Percentiles rank a stretch among this genome's conserved stretches.
Evolutionary conservation across 1,284 basidiomycete species (phyloP).

Genomic region (Rugiboletus extremiorientalis): DNA sequence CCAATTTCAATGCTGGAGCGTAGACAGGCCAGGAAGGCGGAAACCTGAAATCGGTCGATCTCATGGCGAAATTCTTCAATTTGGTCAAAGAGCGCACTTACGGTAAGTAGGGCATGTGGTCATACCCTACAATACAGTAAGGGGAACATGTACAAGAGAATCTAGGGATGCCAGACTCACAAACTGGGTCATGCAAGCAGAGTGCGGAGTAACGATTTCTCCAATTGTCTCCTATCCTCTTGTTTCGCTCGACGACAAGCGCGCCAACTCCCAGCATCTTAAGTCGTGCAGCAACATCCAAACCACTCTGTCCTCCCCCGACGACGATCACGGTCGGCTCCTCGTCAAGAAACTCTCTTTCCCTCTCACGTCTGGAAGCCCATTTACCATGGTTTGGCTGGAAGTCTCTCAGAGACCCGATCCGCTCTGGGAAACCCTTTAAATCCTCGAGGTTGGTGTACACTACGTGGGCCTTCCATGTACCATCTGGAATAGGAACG

Average conservation of each 20-base stretch:
- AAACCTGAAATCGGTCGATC: slow-evolving; percentile 22
- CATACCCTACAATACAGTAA: slow-evolving; percentile 25
- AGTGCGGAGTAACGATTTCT: slow-evolving; percentile 32
- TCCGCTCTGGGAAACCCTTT: slow-evolving; percentile 40
- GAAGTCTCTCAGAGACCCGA: slow-evolving; percentile 37
- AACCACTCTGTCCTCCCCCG: slow-evolving; percentile 44
- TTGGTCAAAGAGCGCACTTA: slow-evolving; percentile 16
- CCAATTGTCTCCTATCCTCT: slow-evolving; percentile 27
- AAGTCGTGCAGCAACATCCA: slow-evolving; percentile 40
- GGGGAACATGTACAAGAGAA: not conserved
- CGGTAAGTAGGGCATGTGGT: slow-evolving; percentile 39
- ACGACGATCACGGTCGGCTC: slow-evolving; percentile 40
- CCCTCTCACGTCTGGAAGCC: slow-evolving; percentile 40
- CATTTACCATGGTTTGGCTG: slow-evolving; percentile 41
- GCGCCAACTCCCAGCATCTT: slow-evolving; percentile 40
- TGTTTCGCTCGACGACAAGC: slow-evolving; percentile 37
- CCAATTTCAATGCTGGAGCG: slow-evolving; percentile 42
- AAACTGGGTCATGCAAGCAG: slow-evolving; percentile 29
- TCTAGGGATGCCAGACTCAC: slow-evolving; percentile 27
- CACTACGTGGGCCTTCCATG: slow-evolving; percentile 49
- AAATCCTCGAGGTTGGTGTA: slow-evolving; percentile 43
- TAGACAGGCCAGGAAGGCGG: slow-evolving; percentile 42
- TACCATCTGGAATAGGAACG: slow-evolving; percentile 43
- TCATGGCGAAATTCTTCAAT: not conserved
- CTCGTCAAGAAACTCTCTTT: slow-evolving; percentile 34